Percentiles rank a stretch among this genome's conserved stretches.
Conservation (phyloP, 495 filamentous ascomycete species). For the Stereocaulon alpinum region DNA sequence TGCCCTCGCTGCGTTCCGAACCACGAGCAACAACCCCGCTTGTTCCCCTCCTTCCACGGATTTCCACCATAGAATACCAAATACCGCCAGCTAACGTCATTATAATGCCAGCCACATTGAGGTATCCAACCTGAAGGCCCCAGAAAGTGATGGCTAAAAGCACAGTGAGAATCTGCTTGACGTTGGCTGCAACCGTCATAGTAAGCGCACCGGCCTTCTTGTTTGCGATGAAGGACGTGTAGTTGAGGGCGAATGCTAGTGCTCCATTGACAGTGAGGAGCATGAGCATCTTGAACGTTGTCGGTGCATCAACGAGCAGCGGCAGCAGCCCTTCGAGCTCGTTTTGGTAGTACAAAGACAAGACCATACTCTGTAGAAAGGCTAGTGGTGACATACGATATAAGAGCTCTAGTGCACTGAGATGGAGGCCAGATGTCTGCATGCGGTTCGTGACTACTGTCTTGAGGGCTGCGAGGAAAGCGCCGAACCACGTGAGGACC, state of each 20-base stretch:
- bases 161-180: conserved; percentile 50
- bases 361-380: conserved; percentile 33
- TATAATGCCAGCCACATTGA: conserved; percentile 24
- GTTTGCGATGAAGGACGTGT: conserved; percentile 44
- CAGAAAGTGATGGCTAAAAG: conserved; percentile 41
- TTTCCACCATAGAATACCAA: too few species aligned
- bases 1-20: too few species aligned
- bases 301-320: background rate
- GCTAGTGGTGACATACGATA: conserved; percentile 47
- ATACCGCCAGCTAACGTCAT: too few species aligned
- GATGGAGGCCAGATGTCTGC: conserved; percentile 39
- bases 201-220: conserved; percentile 45
- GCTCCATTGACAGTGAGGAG: conserved; percentile 36
- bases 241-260: conserved; percentile 44
- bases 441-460: conserved; percentile 46
- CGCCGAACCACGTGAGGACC: conserved; percentile 41
- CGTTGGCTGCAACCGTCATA: conserved; percentile 46
- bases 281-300: conserved; percentile 3
- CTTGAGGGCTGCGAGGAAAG: conserved; percentile 44
- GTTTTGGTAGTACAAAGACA: conserved; percentile 37
- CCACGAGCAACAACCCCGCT: too few species aligned
- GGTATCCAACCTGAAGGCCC: conserved; percentile 32
- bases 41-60: too few species aligned
- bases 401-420: conserved; percentile 43
- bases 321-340: conserved; percentile 23